Conservation (phyloP, 495 filamentous ascomycete genomes). For the Penicillium malachiteum region DNA sequence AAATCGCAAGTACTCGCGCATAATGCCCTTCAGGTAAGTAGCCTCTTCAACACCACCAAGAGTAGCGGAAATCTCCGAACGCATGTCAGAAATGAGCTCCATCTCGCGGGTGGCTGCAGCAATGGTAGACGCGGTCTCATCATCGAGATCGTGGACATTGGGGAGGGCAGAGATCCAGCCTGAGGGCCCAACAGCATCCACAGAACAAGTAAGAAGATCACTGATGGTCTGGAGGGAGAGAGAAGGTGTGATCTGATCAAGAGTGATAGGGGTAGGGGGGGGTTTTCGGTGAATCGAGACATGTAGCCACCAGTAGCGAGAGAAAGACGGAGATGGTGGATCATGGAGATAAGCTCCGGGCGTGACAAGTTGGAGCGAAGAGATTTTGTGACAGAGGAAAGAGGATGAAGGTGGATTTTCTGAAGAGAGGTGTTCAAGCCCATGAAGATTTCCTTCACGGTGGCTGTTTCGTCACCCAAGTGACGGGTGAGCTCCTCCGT, state of each 20-base stretch:
- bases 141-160: constrained; percentile 17
- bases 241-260: constrained; percentile 49
- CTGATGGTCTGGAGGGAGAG: constrained; percentile 55
- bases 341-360: constrained; percentile 67
- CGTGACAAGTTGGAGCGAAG: constrained; percentile 65
- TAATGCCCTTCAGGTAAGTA: constrained; percentile 62
- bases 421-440: constrained; percentile 51
- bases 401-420: constrained; percentile 65
- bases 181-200: constrained; percentile 80
- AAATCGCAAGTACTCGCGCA: constrained; percentile 70
- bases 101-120: constrained; percentile 57
- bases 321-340: constrained; percentile 73
- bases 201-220: constrained; percentile 68
- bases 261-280: constrained; percentile 46
- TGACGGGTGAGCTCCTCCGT: constrained; percentile 27
- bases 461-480: constrained; percentile 22
- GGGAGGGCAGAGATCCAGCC: constrained; percentile 69
- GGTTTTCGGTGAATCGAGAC: constrained; percentile 43
- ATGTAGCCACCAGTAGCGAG: constrained; percentile 48
- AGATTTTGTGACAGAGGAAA: constrained; percentile 52
- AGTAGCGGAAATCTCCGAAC: constrained; percentile 70
- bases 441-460: constrained; percentile 36
- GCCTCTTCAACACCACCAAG: constrained; percentile 76
- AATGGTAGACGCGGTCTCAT: constrained; percentile 46
- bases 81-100: constrained; percentile 61